A percentile compares a stretch with the other conserved stretches of the same genome.
phyloP scores from a whole-genome alignment of 768 basidiomycete genomes.

The Lyophyllum semitale region DNA sequence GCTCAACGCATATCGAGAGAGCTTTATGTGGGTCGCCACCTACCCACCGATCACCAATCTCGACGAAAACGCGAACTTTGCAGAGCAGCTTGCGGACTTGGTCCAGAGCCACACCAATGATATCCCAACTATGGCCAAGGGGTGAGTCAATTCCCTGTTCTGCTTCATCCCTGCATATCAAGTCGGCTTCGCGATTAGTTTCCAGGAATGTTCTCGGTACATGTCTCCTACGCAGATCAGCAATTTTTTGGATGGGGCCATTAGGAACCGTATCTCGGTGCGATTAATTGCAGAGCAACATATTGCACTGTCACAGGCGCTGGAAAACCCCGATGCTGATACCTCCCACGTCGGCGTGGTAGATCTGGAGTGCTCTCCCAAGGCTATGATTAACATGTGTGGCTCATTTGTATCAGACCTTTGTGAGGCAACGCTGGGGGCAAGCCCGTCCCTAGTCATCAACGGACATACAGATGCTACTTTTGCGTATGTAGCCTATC shows the following conservation, averaged over 20 bases:
- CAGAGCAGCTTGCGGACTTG: slow-evolving; percentile 64
- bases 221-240: slow-evolving; percentile 81
- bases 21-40: slow-evolving; percentile 69
- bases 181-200: slow-evolving; percentile 44
- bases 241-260: slow-evolving; percentile 80
- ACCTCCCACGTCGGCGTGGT: slow-evolving; percentile 69
- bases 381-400: slow-evolving; percentile 75
- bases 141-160: slow-evolving; percentile 41
- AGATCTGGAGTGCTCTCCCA: slow-evolving; percentile 70
- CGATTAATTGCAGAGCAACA: slow-evolving; percentile 91
- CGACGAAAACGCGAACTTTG: slow-evolving; percentile 70
- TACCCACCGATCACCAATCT: slow-evolving; percentile 66
- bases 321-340: slow-evolving; percentile 41
- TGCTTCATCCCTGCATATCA: background rate
- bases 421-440: slow-evolving; percentile 82
- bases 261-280: slow-evolving; percentile 84
- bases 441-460: slow-evolving; percentile 64
- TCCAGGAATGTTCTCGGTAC: slow-evolving; percentile 84
- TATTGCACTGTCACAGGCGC: slow-evolving; percentile 75
- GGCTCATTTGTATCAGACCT: slow-evolving; percentile 82
- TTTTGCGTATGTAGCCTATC: slow-evolving; percentile 66
- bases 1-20: slow-evolving; percentile 65
- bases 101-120: slow-evolving; percentile 84
- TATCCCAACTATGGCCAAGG: slow-evolving; percentile 89
- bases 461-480: slow-evolving; percentile 72